Conservation (phyloP, 1,284 basidiomycete genomes). For the Cronartium quercuum region DNA sequence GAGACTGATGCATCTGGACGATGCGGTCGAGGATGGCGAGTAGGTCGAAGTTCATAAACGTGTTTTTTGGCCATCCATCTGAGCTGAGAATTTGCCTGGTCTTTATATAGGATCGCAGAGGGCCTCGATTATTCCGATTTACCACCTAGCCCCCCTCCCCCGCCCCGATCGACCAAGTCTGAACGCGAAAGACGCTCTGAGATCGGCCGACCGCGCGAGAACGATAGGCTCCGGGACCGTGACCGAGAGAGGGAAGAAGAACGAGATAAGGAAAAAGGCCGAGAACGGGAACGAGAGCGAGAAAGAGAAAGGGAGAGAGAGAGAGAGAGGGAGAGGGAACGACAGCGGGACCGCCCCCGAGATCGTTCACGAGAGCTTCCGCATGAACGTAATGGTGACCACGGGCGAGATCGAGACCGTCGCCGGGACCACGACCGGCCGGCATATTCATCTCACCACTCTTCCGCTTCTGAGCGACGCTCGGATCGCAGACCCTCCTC, state of each 20-base stretch:
- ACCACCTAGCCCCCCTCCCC: constrained; percentile 10
- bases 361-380: constrained; percentile 12
- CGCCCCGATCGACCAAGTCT: constrained; percentile 8
- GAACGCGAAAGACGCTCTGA: neutral
- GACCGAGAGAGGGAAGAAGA: neutral
- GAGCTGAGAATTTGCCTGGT: neutral
- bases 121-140: constrained; percentile 3
- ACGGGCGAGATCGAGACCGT: constrained; percentile 1
- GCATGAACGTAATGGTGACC: constrained; percentile 11
- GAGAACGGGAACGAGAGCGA: constrained; percentile 1
- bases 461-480: neutral
- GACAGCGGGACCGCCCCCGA: neutral
- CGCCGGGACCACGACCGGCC: constrained; percentile 5
- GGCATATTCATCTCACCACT: neutral
- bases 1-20: constrained; percentile 15
- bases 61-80: neutral
- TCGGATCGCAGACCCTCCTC: neutral
- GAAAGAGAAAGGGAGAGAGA: constrained; percentile 23
- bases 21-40: constrained; percentile 37
- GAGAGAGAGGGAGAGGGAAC: neutral
- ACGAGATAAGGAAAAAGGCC: too few relatives aligned
- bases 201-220: neutral
- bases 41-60: neutral
- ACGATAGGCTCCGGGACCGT: constrained; percentile 4
- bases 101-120: constrained; percentile 24